A percentile compares a stretch with the other conserved stretches of the same genome.
Evolutionary conservation across 805 yeast genomes (phyloP).

Genomic region (Groenewaldozyma salmanticensis): DNA sequence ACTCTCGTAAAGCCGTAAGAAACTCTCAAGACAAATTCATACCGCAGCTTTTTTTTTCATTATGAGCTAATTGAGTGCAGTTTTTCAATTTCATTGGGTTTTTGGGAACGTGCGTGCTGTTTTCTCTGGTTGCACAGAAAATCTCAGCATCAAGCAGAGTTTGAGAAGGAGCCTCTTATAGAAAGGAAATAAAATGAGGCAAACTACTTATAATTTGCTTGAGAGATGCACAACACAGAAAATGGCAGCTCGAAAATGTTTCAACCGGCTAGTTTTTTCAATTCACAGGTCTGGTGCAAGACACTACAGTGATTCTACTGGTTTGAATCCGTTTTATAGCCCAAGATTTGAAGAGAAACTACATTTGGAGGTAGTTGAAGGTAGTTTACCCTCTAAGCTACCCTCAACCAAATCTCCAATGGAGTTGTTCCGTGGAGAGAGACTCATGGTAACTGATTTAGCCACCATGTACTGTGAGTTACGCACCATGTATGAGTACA

Average conservation of each 20-base stretch:
- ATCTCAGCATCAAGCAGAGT: conserved; percentile 11
- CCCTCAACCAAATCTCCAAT: conserved; percentile 4
- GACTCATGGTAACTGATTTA: conserved; percentile 18
- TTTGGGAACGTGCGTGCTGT: conserved; percentile 68
- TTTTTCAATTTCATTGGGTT: conserved; percentile 59
- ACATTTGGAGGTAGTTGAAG: no score
- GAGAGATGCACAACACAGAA: no score
- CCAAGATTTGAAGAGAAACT: no score
- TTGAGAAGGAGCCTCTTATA: no score
- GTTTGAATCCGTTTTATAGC: no score
- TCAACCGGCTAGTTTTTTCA: no score
- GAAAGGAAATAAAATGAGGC: no score
- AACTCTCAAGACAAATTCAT: not conserved
- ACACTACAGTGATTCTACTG: no score
- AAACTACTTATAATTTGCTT: no score
- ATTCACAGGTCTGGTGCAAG: no score
- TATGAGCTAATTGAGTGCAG: not conserved
- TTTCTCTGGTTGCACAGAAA: conserved; percentile 66
- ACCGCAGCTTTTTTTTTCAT: not conserved
- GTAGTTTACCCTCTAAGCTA: not conserved
- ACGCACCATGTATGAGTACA: conserved; percentile 12
- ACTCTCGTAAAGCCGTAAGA: conserved; percentile 54
- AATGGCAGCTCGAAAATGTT: no score
- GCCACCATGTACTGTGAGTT: conserved; percentile 20
- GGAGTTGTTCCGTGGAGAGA: conserved; percentile 6